phyloP scores from a whole-genome alignment of 2,329 filamentous ascomycete genomes.

The Fusarium sp. region DNA sequence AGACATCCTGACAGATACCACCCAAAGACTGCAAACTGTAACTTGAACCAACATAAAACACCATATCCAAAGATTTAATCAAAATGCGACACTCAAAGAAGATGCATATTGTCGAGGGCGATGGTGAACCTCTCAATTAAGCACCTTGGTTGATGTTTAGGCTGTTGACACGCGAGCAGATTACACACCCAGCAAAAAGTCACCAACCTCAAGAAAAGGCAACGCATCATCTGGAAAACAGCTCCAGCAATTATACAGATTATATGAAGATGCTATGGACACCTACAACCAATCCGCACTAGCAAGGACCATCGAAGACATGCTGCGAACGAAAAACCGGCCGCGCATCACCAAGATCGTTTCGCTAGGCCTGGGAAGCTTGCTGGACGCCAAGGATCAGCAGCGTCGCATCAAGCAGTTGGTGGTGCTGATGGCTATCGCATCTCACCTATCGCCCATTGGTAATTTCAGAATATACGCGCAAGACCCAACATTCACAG shows the following conservation, averaged over 20 bases:
- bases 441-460: constrained; percentile 27
- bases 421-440: constrained; percentile 39
- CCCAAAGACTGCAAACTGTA: background rate
- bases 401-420: constrained; percentile 44
- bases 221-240: constrained; percentile 31
- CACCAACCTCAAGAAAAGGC: constrained; percentile 10
- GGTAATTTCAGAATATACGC: constrained; percentile 23
- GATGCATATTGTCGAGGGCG: background rate
- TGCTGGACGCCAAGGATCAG: constrained; percentile 42
- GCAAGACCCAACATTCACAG: constrained; percentile 44
- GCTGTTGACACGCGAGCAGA: constrained; percentile 1
- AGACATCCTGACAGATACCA: background rate
- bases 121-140: constrained; percentile 9
- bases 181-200: constrained; percentile 12
- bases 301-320: constrained; percentile 34
- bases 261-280: constrained; percentile 35
- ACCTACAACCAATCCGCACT: constrained; percentile 32
- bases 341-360: constrained; percentile 37
- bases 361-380: constrained; percentile 42
- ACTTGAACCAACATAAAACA: rapidly evolving
- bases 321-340: constrained; percentile 36
- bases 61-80: background rate
- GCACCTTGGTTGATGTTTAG: background rate
- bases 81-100: constrained; percentile 34
- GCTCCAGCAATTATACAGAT: constrained; percentile 26